phyloP scores from a whole-genome alignment of 2,329 filamentous ascomycete species.

The Ceratocystis destructans region DNA sequence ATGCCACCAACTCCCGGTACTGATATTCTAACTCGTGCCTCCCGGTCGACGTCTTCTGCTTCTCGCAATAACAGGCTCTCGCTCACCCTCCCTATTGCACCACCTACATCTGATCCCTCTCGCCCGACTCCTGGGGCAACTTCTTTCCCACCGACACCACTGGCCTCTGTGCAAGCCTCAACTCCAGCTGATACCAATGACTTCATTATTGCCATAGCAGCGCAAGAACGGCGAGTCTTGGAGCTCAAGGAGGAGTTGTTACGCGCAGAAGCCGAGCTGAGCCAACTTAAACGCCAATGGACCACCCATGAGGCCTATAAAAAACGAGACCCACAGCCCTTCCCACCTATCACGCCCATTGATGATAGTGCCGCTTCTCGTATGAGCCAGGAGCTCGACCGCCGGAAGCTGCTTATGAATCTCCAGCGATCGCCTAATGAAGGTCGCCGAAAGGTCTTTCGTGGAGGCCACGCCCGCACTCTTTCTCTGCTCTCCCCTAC shows the following conservation, averaged over 20 bases:
- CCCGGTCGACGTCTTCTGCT: constrained; percentile 39
- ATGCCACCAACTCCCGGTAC: constrained; percentile 30
- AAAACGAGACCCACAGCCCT: constrained; percentile 49
- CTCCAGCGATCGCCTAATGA: constrained; percentile 33
- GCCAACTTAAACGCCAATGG: constrained; percentile 71
- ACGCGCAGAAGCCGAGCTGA: constrained; percentile 65
- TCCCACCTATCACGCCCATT: constrained; percentile 20
- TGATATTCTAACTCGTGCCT: constrained; percentile 33
- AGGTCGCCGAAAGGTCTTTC: constrained; percentile 50
- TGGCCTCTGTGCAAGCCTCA: constrained; percentile 29
- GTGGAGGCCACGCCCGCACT: constrained; percentile 47
- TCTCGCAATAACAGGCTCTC: constrained; percentile 47
- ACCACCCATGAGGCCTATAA: constrained; percentile 60
- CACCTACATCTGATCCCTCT: constrained; percentile 38
- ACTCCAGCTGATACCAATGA: constrained; percentile 41
- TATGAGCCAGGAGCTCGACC: constrained; percentile 51
- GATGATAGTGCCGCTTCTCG: constrained; percentile 29
- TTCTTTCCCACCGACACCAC: constrained; percentile 33
- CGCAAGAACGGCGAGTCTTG: constrained; percentile 79
- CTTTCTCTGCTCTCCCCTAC: constrained; percentile 71
- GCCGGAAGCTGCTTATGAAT: constrained; percentile 53
- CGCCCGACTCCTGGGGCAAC: constrained; percentile 33
- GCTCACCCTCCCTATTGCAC: constrained; percentile 47
- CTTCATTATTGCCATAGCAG: constrained; percentile 79
- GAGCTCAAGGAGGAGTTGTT: constrained; percentile 83